Evolutionary conservation across 139 green algal genomes (phyloP), one percentile per base, ranked within the genome.

Genomic region (Coccomyxa sp.): DNA sequence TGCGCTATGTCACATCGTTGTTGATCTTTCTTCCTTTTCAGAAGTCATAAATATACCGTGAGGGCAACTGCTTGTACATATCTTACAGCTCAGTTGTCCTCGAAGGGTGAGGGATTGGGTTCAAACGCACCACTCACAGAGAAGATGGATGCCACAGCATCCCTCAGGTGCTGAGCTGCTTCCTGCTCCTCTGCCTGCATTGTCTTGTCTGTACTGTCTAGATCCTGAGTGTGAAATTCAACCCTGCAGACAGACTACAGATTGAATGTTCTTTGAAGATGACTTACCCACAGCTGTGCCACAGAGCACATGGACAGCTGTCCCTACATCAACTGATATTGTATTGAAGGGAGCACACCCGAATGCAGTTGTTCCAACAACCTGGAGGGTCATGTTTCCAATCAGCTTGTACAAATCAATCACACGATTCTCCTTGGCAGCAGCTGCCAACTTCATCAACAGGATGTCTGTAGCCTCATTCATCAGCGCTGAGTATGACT

Each of bases 341-440:
- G 23, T 14, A 10, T 30, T 74, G 9, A 74, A 27, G n/a, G 58
- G 79, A 28, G 27, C 87, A 82, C 78, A 93, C 90, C 90, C 90
- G 81, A 90, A 94, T 25, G 88, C 89, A 28, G 87, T 91, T 28
- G 85, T 88, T 21, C 90, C 90, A 79, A 92, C 88, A 45, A 93
- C 87, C 17, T 88, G 77, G 83, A 93, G 78, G 57, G 90, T 92
- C 86, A 93, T 90, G 57, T 63, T 58, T 58, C 88, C 88, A 31
- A 92, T 81, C 79, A 82, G 67, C 27, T 84, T 38, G 79, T 83
- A 88, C 0, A 93, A 88, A 74, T 93, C 86, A 12, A 93, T 84
- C 17, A 57, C 51, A 28, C 81, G 14, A n/a, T 82, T 51, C 51
- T 30, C 60, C 18, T 71, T 80, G 68, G 88, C 88, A 25, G 77